Base-by-base conservation (phyloP, 2,329 filamentous ascomycete species). In the Epichloe amarillans region DNA sequence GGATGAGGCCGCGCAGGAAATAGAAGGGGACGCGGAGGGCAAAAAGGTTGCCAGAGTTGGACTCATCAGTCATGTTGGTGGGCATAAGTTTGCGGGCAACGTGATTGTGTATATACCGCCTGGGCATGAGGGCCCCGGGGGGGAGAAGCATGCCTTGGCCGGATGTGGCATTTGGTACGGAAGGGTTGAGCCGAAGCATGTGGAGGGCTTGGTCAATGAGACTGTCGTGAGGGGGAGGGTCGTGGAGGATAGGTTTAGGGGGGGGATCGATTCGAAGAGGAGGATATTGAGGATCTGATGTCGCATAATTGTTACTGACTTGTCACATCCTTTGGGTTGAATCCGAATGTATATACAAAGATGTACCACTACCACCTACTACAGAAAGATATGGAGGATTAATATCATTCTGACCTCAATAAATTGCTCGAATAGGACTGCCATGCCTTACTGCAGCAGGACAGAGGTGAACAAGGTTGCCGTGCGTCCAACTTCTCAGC, bases 71-170 rank as follows among this genome's bases (percentile, higher is more conserved):
- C 88, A 94, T 60, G 82, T 94, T 49, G 86, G 87, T 1, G 88
- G 88, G 0, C 88, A 94, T 66, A 90, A 89, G 64, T 91, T 84
- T 63, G 88, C 88, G 0, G 88, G 88, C 1, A 94, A 94, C 64
- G 78, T 91, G 37, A 88, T 93, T 46, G 67, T 93, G 1, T 93
- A 93, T 60, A 64, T 93, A 5, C 87, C 88, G 4, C 83, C 82
- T 0, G 61, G 60, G 0, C 53, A 71, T 54, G 70, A 62, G 54
- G 64, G 62, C 3, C 57, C 52, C 33, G 68, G 66, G 4, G 74
- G 72, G 4, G 56, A 66, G 54, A 54, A 57, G 10, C 80, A 86
- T 62, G 73, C 78, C 4, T 65, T 90, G 47, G 79, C 77, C 1
- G 86, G 86, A 0, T 79, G 79, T 59, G 86, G 86, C 1, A 77